Conservation (phyloP, 2,329 filamentous ascomycete genomes). For the Hymenotorrendiella dingleyae region DNA sequence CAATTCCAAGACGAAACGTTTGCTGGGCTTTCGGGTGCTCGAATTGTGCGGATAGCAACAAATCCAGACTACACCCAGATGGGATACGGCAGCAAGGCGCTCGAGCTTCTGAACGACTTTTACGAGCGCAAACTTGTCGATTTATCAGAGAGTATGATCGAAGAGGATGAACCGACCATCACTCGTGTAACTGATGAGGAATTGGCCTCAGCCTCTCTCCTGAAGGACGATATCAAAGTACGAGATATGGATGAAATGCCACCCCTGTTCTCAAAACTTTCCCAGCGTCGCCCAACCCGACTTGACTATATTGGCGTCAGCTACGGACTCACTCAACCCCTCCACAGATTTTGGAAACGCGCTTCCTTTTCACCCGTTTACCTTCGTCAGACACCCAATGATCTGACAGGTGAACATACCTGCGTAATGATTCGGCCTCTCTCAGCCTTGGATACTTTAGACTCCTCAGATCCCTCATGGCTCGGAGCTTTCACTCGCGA, state of each 20-base stretch:
- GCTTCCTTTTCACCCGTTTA: slow-evolving; percentile 84
- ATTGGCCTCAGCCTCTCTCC: slow-evolving; percentile 66
- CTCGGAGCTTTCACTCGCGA: slow-evolving; percentile 85
- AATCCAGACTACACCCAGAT: slow-evolving; percentile 89
- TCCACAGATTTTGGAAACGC: slow-evolving; percentile 97
- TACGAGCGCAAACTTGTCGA: slow-evolving; percentile 90
- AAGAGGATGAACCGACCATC: slow-evolving; percentile 53
- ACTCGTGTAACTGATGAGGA: slow-evolving; percentile 77
- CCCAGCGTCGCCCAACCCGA: slow-evolving; percentile 70
- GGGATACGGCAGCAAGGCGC: slow-evolving; percentile 87
- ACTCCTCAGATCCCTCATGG: slow-evolving; percentile 72
- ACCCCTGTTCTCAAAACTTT: slow-evolving; percentile 82
- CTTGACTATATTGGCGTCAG: slow-evolving; percentile 95
- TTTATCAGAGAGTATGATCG: slow-evolving; percentile 64
- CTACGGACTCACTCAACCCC: slow-evolving; percentile 78
- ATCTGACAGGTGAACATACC: slow-evolving; percentile 93
- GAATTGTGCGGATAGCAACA: slow-evolving; percentile 89
- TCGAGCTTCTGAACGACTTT: slow-evolving; percentile 84
- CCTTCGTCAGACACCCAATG: slow-evolving; percentile 89
- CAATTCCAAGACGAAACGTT: slow-evolving; percentile 99
- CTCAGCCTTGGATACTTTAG: too few relatives aligned
- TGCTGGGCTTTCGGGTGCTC: slow-evolving; percentile 83
- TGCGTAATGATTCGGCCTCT: slow-evolving; percentile 94
- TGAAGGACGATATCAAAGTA: slow-evolving; percentile 84
- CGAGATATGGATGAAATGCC: slow-evolving; percentile 89